These are phyloP conservation scores for Teunomyces atbi DNA, from an alignment of 805 yeast genomes.

Conservation along the genomic window DNA sequence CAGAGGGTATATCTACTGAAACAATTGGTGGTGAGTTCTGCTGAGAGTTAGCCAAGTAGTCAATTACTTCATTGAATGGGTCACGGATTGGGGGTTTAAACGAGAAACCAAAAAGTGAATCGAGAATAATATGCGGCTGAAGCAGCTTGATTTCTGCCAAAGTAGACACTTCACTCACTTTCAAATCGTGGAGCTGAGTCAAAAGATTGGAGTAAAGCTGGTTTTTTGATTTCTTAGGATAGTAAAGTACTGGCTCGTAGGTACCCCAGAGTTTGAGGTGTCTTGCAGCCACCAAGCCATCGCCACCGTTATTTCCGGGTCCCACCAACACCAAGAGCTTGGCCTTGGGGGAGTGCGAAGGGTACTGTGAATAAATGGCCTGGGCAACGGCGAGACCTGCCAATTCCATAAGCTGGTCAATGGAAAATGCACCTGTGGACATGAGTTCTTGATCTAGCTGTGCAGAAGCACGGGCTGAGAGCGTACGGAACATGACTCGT, in stretches of 20 bases:
- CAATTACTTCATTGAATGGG: conserved; percentile 58
- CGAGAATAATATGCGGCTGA: conserved; percentile 46
- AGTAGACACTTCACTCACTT: conserved; percentile 54
- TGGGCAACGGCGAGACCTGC: conserved; percentile 96
- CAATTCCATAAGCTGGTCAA: conserved; percentile 91
- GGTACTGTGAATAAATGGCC: conserved; percentile 68
- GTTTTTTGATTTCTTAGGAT: conserved; percentile 64
- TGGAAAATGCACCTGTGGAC: conserved; percentile 77
- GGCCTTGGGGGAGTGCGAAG: conserved; percentile 36
- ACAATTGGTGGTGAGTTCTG: conserved; percentile 59
- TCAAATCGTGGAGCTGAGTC: conserved; percentile 64
- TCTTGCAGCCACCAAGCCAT: conserved; percentile 93
- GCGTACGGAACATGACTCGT: conserved; percentile 20
- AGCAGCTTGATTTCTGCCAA: conserved; percentile 28
- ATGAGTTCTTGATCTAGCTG: conserved; percentile 81
- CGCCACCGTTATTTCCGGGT: conserved; percentile 97
- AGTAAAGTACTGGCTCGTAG: conserved; percentile 70
- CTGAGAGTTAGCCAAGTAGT: conserved; percentile 28
- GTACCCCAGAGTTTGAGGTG: conserved; percentile 77
- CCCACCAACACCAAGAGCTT: conserved; percentile 75
- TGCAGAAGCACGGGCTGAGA: conserved; percentile 58
- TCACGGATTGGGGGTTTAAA: conserved; percentile 84
- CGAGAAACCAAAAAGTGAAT: conserved; percentile 90
- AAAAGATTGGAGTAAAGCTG: conserved; percentile 59
- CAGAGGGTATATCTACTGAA: conserved; percentile 90